Percentiles rank a stretch among this genome's conserved stretches.
Conservation (phyloP, 2,329 filamentous ascomycete species). For the Rhynchosporium agropyri region DNA sequence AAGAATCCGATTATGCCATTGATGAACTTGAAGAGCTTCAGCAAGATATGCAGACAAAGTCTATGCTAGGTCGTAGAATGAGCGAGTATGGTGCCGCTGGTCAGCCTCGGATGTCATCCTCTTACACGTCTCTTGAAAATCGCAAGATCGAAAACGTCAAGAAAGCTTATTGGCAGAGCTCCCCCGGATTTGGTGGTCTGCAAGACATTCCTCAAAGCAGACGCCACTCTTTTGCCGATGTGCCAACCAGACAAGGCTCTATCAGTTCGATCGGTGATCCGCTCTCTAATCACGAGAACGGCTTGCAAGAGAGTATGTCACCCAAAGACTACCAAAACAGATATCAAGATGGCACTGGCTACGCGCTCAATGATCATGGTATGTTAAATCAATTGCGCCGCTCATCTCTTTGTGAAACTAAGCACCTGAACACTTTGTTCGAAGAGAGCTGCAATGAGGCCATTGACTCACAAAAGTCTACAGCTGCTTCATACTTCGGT, state of each 20-base stretch:
- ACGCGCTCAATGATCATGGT: conserved; percentile 43
- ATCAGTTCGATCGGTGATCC: conserved; percentile 62
- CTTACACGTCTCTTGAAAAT: conserved; percentile 55
- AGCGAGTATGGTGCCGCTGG: conserved; percentile 43
- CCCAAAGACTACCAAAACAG: conserved; percentile 38
- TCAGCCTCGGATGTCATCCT: conserved; percentile 38
- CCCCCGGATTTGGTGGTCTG: conserved; percentile 64
- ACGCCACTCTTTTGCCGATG: conserved; percentile 77
- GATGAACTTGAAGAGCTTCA: conserved; percentile 66
- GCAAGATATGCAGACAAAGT: conserved; percentile 39
- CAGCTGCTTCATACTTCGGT: conserved; percentile 43
- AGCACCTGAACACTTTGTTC: conserved; percentile 22
- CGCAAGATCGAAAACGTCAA: conserved; percentile 67
- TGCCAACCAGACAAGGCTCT: conserved; percentile 65
- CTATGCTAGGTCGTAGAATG: conserved; percentile 42
- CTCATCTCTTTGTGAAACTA: conserved; percentile 16
- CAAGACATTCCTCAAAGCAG: conserved; percentile 71
- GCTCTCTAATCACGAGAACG: conserved; percentile 45
- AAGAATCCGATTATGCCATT: conserved; percentile 72
- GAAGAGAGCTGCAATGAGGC: conserved; percentile 19
- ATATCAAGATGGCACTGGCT: conserved; percentile 39
- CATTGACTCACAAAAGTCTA: conserved; percentile 25
- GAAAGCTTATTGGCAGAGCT: conserved; percentile 72
- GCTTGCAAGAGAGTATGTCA: conserved; percentile 37
- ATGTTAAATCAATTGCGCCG: conserved; percentile 27